A percentile compares a stretch with the other conserved stretches of the same genome.
Evolutionary conservation across 495 filamentous ascomycete species (phyloP).

Genomic region (Cetradonia linearis): DNA sequence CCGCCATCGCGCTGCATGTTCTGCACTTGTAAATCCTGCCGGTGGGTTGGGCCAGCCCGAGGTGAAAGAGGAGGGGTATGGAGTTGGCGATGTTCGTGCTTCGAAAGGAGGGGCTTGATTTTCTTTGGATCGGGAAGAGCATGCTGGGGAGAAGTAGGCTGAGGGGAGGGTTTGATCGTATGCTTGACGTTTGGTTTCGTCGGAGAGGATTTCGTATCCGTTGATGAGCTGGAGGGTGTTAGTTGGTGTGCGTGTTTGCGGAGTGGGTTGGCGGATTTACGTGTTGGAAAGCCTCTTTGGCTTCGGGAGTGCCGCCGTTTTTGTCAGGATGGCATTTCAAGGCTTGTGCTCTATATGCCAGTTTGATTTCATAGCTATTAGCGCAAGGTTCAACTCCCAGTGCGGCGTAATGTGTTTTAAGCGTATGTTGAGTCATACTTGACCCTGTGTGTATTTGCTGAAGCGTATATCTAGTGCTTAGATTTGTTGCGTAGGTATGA

Average conservation of each 20-base stretch:
- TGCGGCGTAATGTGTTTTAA: conserved; percentile 27
- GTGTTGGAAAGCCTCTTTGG: conserved; percentile 37
- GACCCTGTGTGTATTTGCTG: neutral
- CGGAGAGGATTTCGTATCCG: conserved; percentile 34
- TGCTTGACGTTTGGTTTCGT: conserved; percentile 25
- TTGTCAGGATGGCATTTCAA: conserved; percentile 56
- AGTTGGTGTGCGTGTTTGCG: neutral
- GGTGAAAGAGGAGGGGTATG: neutral
- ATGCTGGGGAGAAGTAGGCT: neutral
- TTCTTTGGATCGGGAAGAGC: conserved; percentile 1
- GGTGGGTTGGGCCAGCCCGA: neutral
- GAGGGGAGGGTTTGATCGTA: conserved; percentile 24
- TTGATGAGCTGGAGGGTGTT: conserved; percentile 29
- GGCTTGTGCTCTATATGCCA: conserved; percentile 39
- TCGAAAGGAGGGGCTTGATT: neutral
- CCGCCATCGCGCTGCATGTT: conserved; percentile 2
- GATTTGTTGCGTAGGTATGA: neutral
- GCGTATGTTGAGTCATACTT: neutral
- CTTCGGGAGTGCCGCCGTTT: conserved; percentile 34
- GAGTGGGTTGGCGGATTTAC: conserved; percentile 14
- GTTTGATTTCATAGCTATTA: conserved; percentile 34
- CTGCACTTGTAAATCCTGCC: neutral
- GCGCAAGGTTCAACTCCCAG: conserved; percentile 32
- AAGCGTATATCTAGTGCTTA: neutral
- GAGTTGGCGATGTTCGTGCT: neutral